phyloP scores from a whole-genome alignment of 306 rosid species.

The Lathyrus oleraceus region DNA sequence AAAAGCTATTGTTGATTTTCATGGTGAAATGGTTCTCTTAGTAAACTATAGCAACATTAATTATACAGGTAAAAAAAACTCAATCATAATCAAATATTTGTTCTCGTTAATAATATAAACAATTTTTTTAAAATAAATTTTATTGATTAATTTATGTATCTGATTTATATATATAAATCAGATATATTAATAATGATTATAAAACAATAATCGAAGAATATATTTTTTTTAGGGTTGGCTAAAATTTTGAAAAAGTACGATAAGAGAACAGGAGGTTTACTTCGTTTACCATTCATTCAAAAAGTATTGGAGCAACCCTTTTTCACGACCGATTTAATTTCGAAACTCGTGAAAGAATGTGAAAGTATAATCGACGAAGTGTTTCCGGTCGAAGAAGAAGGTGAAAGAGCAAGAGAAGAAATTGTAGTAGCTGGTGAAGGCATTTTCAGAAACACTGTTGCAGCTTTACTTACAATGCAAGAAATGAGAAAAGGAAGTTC shows the following conservation, averaged over 20 bases:
- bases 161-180: too few species aligned
- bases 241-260: conserved; percentile 90
- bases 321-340: conserved; percentile 71
- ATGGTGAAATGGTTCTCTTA: conserved; percentile 91
- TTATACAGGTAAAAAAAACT: conserved; percentile 60
- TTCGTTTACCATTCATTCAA: conserved; percentile 76
- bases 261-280: conserved; percentile 72
- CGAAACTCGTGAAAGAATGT: conserved; percentile 82
- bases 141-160: too few species aligned
- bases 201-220: neutral
- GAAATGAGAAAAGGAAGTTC: conserved; percentile 84
- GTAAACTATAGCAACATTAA: conserved; percentile 84
- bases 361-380: conserved; percentile 70
- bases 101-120: too few species aligned
- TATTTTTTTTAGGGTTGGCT: conserved; percentile 60
- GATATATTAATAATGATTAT: neutral
- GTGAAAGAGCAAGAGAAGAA: conserved; percentile 46
- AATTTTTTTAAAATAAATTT: too few species aligned
- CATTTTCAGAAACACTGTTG: conserved; percentile 74
- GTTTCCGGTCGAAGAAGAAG: conserved; percentile 58
- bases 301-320: conserved; percentile 79
- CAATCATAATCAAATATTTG: too few species aligned
- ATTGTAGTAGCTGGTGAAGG: conserved; percentile 63
- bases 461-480: conserved; percentile 81
- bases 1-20: conserved; percentile 83